phyloP scores from a whole-genome alignment of 208 protist species.

The Wallacemonas sp. region DNA sequence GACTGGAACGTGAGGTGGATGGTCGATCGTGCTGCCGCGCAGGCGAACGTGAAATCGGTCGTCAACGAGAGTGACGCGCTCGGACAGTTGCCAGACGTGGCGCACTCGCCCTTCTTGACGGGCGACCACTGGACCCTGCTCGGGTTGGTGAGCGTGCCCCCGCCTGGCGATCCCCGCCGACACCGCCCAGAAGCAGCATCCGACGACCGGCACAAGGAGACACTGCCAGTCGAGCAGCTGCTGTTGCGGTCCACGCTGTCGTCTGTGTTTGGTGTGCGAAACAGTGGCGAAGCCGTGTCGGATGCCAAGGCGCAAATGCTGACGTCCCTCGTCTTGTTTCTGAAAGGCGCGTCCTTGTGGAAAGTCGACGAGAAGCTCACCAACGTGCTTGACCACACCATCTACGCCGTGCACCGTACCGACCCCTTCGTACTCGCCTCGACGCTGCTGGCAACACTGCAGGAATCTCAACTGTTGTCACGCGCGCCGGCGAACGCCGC shows the following conservation, averaged over 20 bases:
- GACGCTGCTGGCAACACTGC: slow-evolving; percentile 26
- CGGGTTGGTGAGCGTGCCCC: neutral
- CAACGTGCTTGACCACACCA: slow-evolving; percentile 23
- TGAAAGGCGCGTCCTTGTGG: slow-evolving; percentile 25
- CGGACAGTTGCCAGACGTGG: neutral
- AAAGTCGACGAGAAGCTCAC: slow-evolving; percentile 6
- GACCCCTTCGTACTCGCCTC: slow-evolving; percentile 61
- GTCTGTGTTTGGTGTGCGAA: neutral
- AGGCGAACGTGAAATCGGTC: neutral
- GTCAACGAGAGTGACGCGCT: neutral
- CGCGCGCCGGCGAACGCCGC: neutral
- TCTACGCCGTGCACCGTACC: slow-evolving; percentile 39
- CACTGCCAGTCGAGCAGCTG: neutral
- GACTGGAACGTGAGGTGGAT: too few relatives aligned
- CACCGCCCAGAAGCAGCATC: neutral
- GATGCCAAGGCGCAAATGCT: neutral
- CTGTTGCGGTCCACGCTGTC: neutral
- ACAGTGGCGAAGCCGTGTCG: neutral
- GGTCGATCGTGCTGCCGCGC: neutral
- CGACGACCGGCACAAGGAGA: too few relatives aligned
- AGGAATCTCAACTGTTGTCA: slow-evolving; percentile 15
- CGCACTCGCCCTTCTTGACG: neutral
- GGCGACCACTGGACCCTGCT: slow-evolving; percentile 12
- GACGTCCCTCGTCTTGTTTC: slow-evolving; percentile 27
- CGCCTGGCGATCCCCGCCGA: neutral